A percentile compares a stretch with the other conserved stretches of the same genome.
These are phyloP conservation scores for Kodamaea kaohsiungensis DNA, from an alignment of 805 yeast species.

Conservation along the genomic window DNA sequence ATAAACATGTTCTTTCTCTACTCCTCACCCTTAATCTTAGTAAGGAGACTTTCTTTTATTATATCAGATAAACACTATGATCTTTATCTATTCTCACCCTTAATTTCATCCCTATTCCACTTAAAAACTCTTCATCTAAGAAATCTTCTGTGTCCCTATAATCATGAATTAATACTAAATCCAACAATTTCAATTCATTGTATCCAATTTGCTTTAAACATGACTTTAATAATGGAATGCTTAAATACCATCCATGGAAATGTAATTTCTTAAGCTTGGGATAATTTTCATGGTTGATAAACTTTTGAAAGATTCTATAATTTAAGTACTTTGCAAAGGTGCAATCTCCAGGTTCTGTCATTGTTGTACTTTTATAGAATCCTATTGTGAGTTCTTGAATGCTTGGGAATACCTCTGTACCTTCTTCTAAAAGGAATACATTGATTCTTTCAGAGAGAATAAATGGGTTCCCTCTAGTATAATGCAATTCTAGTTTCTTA, in stretches of 20 bases:
- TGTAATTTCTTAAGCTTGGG: constrained; percentile 17
- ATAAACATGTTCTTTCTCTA: constrained; percentile 4
- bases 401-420: constrained; percentile 18
- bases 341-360: constrained; percentile 13
- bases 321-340: constrained; percentile 10
- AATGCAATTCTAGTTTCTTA: constrained; percentile 23
- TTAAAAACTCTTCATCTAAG: constrained; percentile 6
- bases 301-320: constrained; percentile 15
- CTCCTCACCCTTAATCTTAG: constrained; percentile 4
- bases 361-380: constrained; percentile 11
- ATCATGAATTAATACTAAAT: constrained; percentile 12
- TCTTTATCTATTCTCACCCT: constrained; percentile 1
- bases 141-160: constrained; percentile 6
- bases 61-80: constrained; percentile 4
- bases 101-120: constrained; percentile 6
- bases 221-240: constrained; percentile 11
- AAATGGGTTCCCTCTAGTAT: constrained; percentile 32
- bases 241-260: constrained; percentile 25
- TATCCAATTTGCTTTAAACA: background rate
- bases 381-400: constrained; percentile 16
- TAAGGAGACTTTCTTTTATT: too few relatives aligned
- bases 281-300: constrained; percentile 12
- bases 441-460: constrained; percentile 39
- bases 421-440: constrained; percentile 25
- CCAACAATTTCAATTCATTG: constrained; percentile 10